phyloP scores from a whole-genome alignment of 306 rosid genomes.

The Rubus parviflorus region DNA sequence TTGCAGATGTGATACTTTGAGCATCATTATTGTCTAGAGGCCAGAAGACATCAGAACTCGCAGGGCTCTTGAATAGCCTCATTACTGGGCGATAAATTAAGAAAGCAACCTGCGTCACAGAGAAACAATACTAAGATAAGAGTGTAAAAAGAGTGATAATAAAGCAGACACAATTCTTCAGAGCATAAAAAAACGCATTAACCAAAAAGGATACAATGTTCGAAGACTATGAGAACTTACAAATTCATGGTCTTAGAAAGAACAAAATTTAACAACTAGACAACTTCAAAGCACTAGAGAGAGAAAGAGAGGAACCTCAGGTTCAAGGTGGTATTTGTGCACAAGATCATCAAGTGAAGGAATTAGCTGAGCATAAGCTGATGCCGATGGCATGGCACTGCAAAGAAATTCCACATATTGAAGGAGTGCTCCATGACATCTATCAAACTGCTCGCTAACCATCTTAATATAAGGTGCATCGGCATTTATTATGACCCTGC shows the following conservation, averaged over 20 bases:
- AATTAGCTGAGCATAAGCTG: constrained; percentile 72
- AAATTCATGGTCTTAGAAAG: not conserved
- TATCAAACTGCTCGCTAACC: constrained; percentile 96
- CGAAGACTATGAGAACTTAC: not conserved
- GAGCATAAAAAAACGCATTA: constrained; percentile 3
- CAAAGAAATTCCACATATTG: constrained; percentile 92
- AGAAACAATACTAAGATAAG: constrained; percentile 10
- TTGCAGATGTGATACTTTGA: constrained; percentile 41
- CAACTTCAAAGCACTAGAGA: not conserved
- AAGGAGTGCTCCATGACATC: constrained; percentile 95
- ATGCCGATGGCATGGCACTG: constrained; percentile 79
- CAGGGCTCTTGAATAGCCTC: constrained; percentile 79
- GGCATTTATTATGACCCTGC: constrained; percentile 85
- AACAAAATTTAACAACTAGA: not conserved
- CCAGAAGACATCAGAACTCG: constrained; percentile 73
- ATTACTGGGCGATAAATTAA: constrained; percentile 93
- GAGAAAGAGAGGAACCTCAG: constrained; percentile 63
- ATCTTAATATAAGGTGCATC: constrained; percentile 95
- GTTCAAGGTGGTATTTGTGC: constrained; percentile 89
- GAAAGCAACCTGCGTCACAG: constrained; percentile 75
- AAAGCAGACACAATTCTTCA: not conserved
- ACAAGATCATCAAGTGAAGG: constrained; percentile 85
- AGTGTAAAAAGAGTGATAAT: constrained; percentile 6
- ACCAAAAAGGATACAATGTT: not conserved
- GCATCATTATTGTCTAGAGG: constrained; percentile 64